A percentile compares a stretch with the other conserved stretches of the same genome.
Conservation (phyloP, 306 rosid genomes). For the Adenanthera pavonina region DNA sequence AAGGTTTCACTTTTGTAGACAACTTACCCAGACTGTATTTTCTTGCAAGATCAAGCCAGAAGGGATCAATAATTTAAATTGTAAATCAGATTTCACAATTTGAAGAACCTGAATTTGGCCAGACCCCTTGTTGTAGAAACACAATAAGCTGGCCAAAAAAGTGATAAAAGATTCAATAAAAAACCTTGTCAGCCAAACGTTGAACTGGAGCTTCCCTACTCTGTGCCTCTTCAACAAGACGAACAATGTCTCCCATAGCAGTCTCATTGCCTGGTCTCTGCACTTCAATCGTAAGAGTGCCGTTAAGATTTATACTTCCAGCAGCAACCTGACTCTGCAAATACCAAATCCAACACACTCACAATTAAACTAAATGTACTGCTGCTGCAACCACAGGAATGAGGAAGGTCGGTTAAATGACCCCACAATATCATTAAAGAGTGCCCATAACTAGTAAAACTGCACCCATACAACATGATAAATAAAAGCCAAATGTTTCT, state of each 20-base stretch:
- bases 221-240: slow-evolving; percentile 97
- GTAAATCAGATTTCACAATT: background rate
- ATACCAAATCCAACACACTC: slow-evolving; percentile 38
- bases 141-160: slow-evolving; percentile 20
- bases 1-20: slow-evolving; percentile 1
- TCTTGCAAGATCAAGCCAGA: slow-evolving; percentile 9
- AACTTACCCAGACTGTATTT: slow-evolving; percentile 30
- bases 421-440: slow-evolving; percentile 34
- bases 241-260: slow-evolving; percentile 84
- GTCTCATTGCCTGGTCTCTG: slow-evolving; percentile 93
- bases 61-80: background rate
- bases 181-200: slow-evolving; percentile 96
- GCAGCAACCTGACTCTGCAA: slow-evolving; percentile 91
- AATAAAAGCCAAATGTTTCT: slow-evolving; percentile 16
- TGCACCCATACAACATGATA: slow-evolving; percentile 6
- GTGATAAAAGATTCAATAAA: slow-evolving; percentile 33
- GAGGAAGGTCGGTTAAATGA: slow-evolving; percentile 15
- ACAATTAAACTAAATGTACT: slow-evolving; percentile 32
- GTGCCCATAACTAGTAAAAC: slow-evolving; percentile 19
- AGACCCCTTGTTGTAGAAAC: slow-evolving; percentile 23
- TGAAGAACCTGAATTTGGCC: slow-evolving; percentile 11
- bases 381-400: slow-evolving; percentile 31
- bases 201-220: slow-evolving; percentile 96
- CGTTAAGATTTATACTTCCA: slow-evolving; percentile 96
- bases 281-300: slow-evolving; percentile 87